Conservation (phyloP, 805 yeast genomes). For the Wickerhamomyces sydowiorum region DNA sequence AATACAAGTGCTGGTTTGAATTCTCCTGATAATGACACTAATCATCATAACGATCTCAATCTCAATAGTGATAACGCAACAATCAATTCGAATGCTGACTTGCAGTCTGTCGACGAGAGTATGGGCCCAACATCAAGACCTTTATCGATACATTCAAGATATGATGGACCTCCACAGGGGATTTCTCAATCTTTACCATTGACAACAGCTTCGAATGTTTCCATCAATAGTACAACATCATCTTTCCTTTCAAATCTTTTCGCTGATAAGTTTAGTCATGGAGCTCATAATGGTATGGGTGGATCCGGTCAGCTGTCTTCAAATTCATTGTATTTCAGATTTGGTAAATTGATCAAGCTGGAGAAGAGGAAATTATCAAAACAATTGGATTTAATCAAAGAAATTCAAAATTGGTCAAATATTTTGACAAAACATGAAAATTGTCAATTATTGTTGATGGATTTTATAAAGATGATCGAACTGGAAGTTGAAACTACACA, state of each 20-base stretch:
- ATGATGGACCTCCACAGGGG: no score
- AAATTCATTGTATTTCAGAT: constrained; percentile 24
- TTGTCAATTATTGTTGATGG: constrained; percentile 32
- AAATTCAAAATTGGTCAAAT: constrained; percentile 37
- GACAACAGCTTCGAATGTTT: no score
- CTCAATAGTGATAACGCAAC: no score
- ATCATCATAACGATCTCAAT: no score
- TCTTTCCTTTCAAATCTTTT: constrained; percentile 19
- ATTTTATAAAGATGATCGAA: constrained; percentile 33
- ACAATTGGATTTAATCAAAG: constrained; percentile 33
- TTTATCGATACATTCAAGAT: background rate
- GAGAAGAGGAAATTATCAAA: constrained; percentile 32
- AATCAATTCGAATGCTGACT: background rate
- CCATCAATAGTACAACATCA: no score
- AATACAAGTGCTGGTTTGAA: constrained; percentile 6
- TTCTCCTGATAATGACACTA: constrained; percentile 11
- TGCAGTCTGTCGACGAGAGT: background rate
- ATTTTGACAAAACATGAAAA: constrained; percentile 34
- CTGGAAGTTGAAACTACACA: constrained; percentile 31
- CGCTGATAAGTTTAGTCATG: constrained; percentile 17
- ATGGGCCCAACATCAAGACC: no score
- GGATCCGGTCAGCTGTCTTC: constrained; percentile 24
- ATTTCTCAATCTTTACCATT: no score
- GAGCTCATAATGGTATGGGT: no score
- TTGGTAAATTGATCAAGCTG: constrained; percentile 31